These are phyloP conservation scores for Solanum verrucosum DNA, from an alignment of 257 asterid species.

Conservation along the genomic window DNA sequence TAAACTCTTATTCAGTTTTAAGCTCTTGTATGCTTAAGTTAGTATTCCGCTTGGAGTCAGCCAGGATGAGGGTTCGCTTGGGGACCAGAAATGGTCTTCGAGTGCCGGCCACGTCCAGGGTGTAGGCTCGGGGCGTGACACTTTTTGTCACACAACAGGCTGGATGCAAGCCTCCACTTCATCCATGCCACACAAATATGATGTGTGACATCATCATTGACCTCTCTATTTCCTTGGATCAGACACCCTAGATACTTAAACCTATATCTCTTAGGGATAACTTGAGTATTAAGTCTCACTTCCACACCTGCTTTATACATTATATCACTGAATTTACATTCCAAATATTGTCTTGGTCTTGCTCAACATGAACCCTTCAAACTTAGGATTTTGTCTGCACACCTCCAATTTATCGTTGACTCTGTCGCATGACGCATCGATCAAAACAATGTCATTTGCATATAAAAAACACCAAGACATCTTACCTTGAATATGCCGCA, in stretches of 20 bases:
- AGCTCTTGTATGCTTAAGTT: no score
- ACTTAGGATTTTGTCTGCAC: not conserved
- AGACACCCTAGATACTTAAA: not conserved
- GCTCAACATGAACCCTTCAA: not conserved
- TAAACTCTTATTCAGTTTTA: no score
- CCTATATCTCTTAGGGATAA: not conserved
- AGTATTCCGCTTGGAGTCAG: no score
- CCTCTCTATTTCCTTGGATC: not conserved
- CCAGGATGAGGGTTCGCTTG: no score
- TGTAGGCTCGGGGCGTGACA: no score
- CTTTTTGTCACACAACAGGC: not conserved
- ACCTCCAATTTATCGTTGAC: not conserved
- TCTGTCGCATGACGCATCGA: fast-evolving
- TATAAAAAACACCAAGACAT: not conserved
- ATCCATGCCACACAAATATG: not conserved
- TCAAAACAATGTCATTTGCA: not conserved
- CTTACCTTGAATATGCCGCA: not conserved
- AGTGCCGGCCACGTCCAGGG: no score
- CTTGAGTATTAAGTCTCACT: not conserved
- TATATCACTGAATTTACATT: not conserved
- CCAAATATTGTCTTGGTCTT: not conserved
- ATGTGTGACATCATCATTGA: not conserved
- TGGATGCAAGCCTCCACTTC: not conserved
- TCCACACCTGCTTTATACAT: no score
- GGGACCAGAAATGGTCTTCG: no score